Conservation (phyloP, 1,284 basidiomycete genomes). For the Trichosporon ovoides region DNA sequence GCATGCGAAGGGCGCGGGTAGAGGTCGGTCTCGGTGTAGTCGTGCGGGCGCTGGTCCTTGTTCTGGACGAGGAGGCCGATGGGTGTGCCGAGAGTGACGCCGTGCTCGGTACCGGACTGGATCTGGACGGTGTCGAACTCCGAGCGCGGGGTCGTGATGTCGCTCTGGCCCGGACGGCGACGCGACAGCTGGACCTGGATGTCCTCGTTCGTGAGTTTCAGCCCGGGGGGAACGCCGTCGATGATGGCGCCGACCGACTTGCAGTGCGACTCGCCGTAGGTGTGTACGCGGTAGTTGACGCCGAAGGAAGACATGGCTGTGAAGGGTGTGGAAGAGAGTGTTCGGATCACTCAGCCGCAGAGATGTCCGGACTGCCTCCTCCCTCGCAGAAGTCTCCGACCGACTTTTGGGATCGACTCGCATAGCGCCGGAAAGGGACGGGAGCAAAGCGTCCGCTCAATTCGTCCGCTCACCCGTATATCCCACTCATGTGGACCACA, state of each 20-base stretch:
- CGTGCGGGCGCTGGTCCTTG: constrained; percentile 96
- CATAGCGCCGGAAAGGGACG: no score
- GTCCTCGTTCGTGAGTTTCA: constrained; percentile 72
- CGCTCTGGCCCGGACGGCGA: constrained; percentile 89
- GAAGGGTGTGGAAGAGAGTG: constrained; percentile 4
- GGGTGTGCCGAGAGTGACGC: constrained; percentile 93
- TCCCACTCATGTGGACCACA: no score
- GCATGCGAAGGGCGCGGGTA: constrained; percentile 97
- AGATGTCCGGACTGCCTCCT: no score
- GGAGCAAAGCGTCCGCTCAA: neutral
- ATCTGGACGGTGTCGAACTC: constrained; percentile 94
- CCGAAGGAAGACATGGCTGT: constrained; percentile 86
- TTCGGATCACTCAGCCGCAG: neutral
- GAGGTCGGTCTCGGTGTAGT: constrained; percentile 96
- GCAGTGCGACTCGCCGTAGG: constrained; percentile 97
- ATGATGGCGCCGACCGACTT: constrained; percentile 95
- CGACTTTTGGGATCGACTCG: constrained; percentile 7
- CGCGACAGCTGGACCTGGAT: constrained; percentile 90
- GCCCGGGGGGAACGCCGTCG: constrained; percentile 91
- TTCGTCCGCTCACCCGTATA: neutral
- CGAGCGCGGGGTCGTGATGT: constrained; percentile 93
- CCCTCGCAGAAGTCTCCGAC: neutral
- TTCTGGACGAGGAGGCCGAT: constrained; percentile 94
- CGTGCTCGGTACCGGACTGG: constrained; percentile 90
- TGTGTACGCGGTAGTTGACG: constrained; percentile 84